Percentiles rank a stretch among this genome's conserved stretches.
These are phyloP conservation scores for Dioscorea cayenensis DNA, from an alignment of 116 monocot species.

Conservation along the genomic window DNA sequence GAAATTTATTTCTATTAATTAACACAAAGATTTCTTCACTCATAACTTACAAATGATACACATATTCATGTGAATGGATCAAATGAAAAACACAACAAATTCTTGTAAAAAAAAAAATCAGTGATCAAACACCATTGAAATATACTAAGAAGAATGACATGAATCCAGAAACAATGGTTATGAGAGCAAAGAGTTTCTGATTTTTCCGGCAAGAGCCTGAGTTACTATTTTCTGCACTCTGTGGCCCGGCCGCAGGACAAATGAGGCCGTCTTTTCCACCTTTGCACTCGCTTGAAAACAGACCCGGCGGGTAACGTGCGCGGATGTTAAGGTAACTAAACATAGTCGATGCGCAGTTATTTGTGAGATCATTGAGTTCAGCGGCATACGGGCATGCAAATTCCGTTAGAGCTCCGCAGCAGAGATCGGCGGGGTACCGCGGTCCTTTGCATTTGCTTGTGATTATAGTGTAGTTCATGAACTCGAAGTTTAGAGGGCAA, in stretches of 20 bases:
- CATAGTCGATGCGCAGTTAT: constrained; percentile 36
- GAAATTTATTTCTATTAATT: too few relatives aligned
- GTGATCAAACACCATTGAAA: background rate
- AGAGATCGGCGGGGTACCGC: constrained; percentile 10
- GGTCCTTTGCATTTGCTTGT: constrained; percentile 44
- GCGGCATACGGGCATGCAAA: constrained; percentile 35
- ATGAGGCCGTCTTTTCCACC: constrained; percentile 23
- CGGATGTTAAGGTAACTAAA: constrained; percentile 39
- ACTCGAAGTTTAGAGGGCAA: constrained; percentile 35
- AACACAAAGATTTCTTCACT: too few relatives aligned
- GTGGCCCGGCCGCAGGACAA: background rate
- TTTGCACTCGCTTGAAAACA: constrained; percentile 31
- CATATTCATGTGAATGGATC: too few relatives aligned
- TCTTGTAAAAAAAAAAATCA: too few relatives aligned
- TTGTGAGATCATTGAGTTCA: constrained; percentile 24
- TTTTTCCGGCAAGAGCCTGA: background rate
- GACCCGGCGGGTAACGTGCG: constrained; percentile 31
- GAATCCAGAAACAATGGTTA: background rate
- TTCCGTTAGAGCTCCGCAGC: constrained; percentile 28
- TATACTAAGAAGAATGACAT: background rate
- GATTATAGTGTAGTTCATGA: constrained; percentile 38
- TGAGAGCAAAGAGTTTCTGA: background rate
- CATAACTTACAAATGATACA: too few relatives aligned
- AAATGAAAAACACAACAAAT: too few relatives aligned
- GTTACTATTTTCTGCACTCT: background rate